Percentiles rank a stretch among this genome's conserved stretches.
phyloP scores from a whole-genome alignment of 768 basidiomycete species.

The Cystobasidium onofrii region DNA sequence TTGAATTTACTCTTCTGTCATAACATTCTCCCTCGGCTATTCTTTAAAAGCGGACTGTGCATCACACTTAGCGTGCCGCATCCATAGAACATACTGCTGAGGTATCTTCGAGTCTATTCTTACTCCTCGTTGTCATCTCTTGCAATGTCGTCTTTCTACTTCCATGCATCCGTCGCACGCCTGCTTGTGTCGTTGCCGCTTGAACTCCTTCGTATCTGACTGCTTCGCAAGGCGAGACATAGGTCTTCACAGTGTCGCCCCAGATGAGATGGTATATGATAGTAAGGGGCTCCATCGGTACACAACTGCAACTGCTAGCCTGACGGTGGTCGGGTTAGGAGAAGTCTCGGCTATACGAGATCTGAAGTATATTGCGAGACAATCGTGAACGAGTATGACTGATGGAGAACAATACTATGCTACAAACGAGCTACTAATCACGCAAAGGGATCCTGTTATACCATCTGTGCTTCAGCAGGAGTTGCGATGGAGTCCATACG shows the following conservation, averaged over 20 bases:
- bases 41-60: conserved; percentile 12
- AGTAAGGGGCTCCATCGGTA: no score
- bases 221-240: no score
- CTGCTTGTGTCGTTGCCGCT: no score
- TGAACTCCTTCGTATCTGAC: no score
- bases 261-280: no score
- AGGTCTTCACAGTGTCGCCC: no score
- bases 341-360: no score
- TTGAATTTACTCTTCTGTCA: background rate
- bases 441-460: background rate
- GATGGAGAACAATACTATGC: background rate
- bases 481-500: background rate
- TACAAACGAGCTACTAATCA: background rate
- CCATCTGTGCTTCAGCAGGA: background rate
- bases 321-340: no score
- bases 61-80: background rate
- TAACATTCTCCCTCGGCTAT: background rate
- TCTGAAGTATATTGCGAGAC: background rate
- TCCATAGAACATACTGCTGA: background rate
- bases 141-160: conserved; percentile 7
- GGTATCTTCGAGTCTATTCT: background rate
- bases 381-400: background rate
- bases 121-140: conserved; percentile 3
- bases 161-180: background rate
- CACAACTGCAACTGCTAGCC: no score